These are phyloP conservation scores for Botryotinia globosa DNA, from an alignment of 2,329 filamentous ascomycete species.

Conservation along the genomic window DNA sequence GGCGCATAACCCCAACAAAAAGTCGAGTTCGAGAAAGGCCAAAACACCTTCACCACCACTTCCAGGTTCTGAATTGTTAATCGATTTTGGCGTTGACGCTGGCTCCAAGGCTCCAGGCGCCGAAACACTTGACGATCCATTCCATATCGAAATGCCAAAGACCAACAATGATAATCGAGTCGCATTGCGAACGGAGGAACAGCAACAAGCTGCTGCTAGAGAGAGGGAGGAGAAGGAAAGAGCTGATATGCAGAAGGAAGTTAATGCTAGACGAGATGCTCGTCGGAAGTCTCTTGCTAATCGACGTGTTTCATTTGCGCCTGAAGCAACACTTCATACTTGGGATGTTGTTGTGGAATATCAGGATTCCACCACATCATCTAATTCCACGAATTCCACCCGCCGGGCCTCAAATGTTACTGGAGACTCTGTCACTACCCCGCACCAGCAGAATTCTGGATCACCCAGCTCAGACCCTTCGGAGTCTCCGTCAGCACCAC, in stretches of 20 bases:
- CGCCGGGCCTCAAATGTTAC: constrained; percentile 64
- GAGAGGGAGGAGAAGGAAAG: constrained; percentile 67
- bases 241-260: constrained; percentile 56
- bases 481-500: constrained; percentile 60
- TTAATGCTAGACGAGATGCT: constrained; percentile 74
- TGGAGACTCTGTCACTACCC: constrained; percentile 28
- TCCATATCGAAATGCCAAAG: constrained; percentile 43
- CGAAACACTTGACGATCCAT: constrained; percentile 48
- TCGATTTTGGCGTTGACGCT: constrained; percentile 33
- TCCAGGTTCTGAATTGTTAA: constrained; percentile 29
- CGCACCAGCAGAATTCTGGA: constrained; percentile 34
- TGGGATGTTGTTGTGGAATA: constrained; percentile 88
- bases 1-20: constrained; percentile 42
- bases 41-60: constrained; percentile 28
- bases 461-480: constrained; percentile 46
- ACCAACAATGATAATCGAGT: constrained; percentile 49
- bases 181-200: constrained; percentile 65
- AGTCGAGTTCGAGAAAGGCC: constrained; percentile 34
- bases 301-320: constrained; percentile 92
- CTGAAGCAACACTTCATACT: constrained; percentile 93
- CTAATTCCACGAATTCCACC: constrained; percentile 70
- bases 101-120: constrained; percentile 35
- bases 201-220: constrained; percentile 65
- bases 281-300: constrained; percentile 91
- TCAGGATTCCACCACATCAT: constrained; percentile 79